A percentile compares a stretch with the other conserved stretches of the same genome.
phyloP scores from a whole-genome alignment of 441 rosid genomes.

The Gossypium aridum region DNA sequence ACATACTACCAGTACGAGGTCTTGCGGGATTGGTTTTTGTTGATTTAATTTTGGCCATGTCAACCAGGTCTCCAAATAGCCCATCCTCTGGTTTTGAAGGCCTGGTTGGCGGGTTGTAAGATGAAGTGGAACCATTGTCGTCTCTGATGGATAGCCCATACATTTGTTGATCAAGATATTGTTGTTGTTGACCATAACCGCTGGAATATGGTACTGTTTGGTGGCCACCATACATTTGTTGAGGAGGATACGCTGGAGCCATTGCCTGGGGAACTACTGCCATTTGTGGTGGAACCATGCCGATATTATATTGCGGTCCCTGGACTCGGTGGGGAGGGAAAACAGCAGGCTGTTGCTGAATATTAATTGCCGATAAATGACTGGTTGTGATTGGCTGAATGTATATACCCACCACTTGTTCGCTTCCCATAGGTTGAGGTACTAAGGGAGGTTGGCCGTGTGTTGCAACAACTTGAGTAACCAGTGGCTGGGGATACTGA shows the following conservation, averaged over 20 bases:
- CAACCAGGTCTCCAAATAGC: slow-evolving; percentile 97
- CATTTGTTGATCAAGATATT: slow-evolving; percentile 72
- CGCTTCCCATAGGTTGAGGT: slow-evolving; percentile 36
- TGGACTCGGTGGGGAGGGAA: slow-evolving; percentile 36
- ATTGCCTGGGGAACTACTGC: slow-evolving; percentile 39
- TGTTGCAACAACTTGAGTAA: slow-evolving; percentile 38
- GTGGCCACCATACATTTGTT: slow-evolving; percentile 62
- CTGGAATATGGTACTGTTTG: slow-evolving; percentile 60
- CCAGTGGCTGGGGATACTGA: slow-evolving; percentile 60
- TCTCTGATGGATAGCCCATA: slow-evolving; percentile 68
- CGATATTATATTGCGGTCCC: slow-evolving; percentile 41
- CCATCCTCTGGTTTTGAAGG: slow-evolving; percentile 84
- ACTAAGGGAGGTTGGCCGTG: slow-evolving; percentile 44
- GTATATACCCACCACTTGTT: slow-evolving; percentile 56
- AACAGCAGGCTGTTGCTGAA: slow-evolving; percentile 13
- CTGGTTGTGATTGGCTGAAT: slow-evolving; percentile 45
- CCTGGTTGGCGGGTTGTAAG: slow-evolving; percentile 55
- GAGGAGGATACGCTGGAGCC: slow-evolving; percentile 49
- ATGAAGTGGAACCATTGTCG: slow-evolving; percentile 41
- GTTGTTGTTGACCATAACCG: slow-evolving; percentile 51
- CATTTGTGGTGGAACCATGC: slow-evolving; percentile 48
- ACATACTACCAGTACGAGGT: slow-evolving; percentile 65
- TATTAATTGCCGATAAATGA: slow-evolving; percentile 25
- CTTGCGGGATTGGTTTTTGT: slow-evolving; percentile 56
- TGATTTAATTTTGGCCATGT: slow-evolving; percentile 76